Percentiles rank a stretch among this genome's conserved stretches.
These are phyloP conservation scores for Poa annua DNA, from an alignment of 176 grass and related monocot genomes.

Conservation along the genomic window DNA sequence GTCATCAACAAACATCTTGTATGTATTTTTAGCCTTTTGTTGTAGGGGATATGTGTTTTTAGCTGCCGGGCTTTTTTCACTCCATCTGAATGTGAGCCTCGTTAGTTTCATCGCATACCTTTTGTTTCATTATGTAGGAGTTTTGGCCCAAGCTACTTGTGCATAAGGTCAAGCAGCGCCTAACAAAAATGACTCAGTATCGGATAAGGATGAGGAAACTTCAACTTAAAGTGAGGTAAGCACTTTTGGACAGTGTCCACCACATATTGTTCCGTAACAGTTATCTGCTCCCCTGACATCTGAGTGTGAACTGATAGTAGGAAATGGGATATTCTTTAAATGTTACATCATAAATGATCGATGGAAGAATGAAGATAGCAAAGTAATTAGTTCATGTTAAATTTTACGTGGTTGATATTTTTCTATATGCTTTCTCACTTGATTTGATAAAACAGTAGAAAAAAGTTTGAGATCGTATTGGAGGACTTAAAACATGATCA, in stretches of 20 bases:
- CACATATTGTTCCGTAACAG: not conserved
- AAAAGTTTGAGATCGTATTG: not conserved
- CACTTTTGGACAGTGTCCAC: constrained; percentile 1
- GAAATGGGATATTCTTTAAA: not conserved
- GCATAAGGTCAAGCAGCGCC: constrained; percentile 90
- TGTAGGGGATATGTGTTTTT: constrained; percentile 34
- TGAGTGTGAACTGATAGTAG: not conserved
- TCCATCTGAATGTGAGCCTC: constrained; percentile 1
- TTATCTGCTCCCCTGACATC: not conserved
- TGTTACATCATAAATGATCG: constrained; percentile 5
- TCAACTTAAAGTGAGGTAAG: constrained; percentile 93
- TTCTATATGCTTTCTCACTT: not conserved
- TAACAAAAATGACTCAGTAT: constrained; percentile 98
- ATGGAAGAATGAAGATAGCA: constrained; percentile 3
- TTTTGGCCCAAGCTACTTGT: constrained; percentile 97
- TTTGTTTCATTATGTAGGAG: constrained; percentile 56
- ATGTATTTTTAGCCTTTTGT: constrained; percentile 27
- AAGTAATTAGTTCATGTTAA: not conserved
- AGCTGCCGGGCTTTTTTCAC: constrained; percentile 20
- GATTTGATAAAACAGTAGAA: not conserved
- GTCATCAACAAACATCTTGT: constrained; percentile 85
- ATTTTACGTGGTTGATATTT: not conserved
- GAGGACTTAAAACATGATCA: not conserved
- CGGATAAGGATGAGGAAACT: constrained; percentile 95
- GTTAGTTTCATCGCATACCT: not conserved